phyloP scores from a whole-genome alignment of 495 filamentous ascomycete species.

The Penicillium coprophilum region DNA sequence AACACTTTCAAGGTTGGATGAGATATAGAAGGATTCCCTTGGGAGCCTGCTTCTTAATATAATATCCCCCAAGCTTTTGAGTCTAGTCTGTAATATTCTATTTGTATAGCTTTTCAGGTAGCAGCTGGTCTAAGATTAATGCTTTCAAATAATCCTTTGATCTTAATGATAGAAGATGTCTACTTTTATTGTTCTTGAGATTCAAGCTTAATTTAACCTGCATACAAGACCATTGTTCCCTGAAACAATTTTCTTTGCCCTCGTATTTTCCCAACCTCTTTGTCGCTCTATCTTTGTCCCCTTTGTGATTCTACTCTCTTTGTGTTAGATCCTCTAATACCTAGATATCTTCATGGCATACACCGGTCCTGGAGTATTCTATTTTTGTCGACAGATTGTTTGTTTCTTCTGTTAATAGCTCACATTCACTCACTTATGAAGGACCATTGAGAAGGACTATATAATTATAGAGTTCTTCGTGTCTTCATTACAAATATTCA shows the following conservation, averaged over 20 bases:
- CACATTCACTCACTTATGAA: background rate
- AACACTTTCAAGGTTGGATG: no score
- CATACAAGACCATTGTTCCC: background rate
- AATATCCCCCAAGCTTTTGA: no score
- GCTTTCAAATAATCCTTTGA: background rate
- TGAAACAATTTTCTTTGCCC: background rate
- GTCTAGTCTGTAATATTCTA: no score
- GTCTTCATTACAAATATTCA: background rate
- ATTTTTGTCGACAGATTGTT: background rate
- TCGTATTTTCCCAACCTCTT: background rate
- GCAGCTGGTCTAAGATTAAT: background rate
- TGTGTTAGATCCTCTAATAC: background rate
- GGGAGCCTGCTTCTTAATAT: no score
- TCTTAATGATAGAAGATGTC: background rate
- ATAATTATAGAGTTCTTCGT: background rate
- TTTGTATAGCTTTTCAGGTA: no score
- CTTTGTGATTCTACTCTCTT: background rate
- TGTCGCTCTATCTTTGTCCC: background rate
- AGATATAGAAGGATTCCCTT: no score
- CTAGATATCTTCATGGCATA: background rate
- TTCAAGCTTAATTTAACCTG: background rate
- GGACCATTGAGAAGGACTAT: background rate
- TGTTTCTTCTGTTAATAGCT: background rate
- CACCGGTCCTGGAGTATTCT: background rate
- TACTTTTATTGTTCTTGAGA: background rate